These are phyloP conservation scores for Magnaporthiopsis poae DNA, from an alignment of 2,329 filamentous ascomycete species.

Conservation along the genomic window DNA sequence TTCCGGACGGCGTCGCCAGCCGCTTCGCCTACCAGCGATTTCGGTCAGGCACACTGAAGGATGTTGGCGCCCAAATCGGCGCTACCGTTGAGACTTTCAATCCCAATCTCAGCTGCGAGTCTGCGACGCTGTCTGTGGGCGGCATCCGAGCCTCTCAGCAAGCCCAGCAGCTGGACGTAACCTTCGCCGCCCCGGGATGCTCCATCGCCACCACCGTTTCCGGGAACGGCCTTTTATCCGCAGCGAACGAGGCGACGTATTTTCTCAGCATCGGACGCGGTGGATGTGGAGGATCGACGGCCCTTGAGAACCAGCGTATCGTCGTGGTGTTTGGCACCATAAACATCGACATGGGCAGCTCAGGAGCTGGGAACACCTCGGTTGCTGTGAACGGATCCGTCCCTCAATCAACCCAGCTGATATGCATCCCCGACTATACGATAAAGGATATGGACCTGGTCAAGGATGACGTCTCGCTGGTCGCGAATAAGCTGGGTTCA, in stretches of 20 bases:
- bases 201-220: constrained; percentile 16
- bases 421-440: constrained; percentile 20
- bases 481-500: constrained; percentile 12
- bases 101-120: constrained; percentile 22
- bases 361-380: constrained; percentile 5
- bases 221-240: background rate
- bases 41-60: constrained; percentile 7
- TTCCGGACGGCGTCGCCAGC: constrained; percentile 24
- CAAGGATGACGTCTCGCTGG: constrained; percentile 16
- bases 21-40: constrained; percentile 28
- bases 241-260: constrained; percentile 10
- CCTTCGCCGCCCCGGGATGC: constrained; percentile 16
- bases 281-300: constrained; percentile 14
- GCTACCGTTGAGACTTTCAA: constrained; percentile 27
- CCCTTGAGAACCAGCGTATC: constrained; percentile 16
- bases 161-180: constrained; percentile 21
- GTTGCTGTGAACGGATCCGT: constrained; percentile 15
- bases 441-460: constrained; percentile 17
- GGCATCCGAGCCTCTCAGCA: constrained; percentile 15
- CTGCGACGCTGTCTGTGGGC: constrained; percentile 19
- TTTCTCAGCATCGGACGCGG: constrained; percentile 16
- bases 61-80: constrained; percentile 18
- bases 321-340: constrained; percentile 17
- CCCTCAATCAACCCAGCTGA: constrained; percentile 17
- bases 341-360: constrained; percentile 11